Conservation (phyloP, 805 yeast species). For the Babjeviella inositovora region DNA sequence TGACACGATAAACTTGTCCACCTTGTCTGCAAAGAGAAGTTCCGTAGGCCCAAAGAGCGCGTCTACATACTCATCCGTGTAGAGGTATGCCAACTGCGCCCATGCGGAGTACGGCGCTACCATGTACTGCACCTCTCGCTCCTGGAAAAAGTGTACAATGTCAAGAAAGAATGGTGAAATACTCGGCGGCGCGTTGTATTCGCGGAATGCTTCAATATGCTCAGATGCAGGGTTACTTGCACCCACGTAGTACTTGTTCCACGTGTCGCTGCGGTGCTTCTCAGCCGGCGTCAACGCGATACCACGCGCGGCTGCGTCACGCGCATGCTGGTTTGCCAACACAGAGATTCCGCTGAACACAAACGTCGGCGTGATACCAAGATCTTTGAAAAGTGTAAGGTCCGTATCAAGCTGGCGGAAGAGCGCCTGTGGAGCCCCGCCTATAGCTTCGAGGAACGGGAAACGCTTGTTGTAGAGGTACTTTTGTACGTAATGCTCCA, state of each 20-base stretch:
- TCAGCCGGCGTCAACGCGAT: constrained; percentile 13
- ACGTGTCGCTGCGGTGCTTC: constrained; percentile 25
- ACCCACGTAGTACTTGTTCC: constrained; percentile 22
- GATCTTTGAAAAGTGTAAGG: constrained; percentile 38
- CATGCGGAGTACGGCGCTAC: constrained; percentile 77
- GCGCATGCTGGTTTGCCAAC: constrained; percentile 14
- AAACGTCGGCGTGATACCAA: constrained; percentile 62
- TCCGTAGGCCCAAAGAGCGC: constrained; percentile 80
- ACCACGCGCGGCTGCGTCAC: constrained; percentile 8
- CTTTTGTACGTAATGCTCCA: constrained; percentile 57
- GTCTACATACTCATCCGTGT: constrained; percentile 40
- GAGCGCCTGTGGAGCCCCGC: constrained; percentile 63
- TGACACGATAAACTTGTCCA: constrained; percentile 58
- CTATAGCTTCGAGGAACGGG: constrained; percentile 58
- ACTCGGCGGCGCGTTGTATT: constrained; percentile 29
- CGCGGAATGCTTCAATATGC: constrained; percentile 33
- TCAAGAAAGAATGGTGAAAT: constrained; percentile 33
- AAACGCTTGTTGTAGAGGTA: constrained; percentile 49
- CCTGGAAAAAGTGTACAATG: constrained; percentile 39
- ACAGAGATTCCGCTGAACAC: constrained; percentile 61
- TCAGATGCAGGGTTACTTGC: constrained; percentile 6
- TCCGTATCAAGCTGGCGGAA: constrained; percentile 42
- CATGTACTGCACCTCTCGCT: constrained; percentile 41
- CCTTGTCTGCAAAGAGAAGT: constrained; percentile 33
- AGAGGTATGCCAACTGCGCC: constrained; percentile 64